These are phyloP conservation scores for Wickerhamiella sorbophila DNA, from an alignment of 805 yeast genomes.

Conservation along the genomic window DNA sequence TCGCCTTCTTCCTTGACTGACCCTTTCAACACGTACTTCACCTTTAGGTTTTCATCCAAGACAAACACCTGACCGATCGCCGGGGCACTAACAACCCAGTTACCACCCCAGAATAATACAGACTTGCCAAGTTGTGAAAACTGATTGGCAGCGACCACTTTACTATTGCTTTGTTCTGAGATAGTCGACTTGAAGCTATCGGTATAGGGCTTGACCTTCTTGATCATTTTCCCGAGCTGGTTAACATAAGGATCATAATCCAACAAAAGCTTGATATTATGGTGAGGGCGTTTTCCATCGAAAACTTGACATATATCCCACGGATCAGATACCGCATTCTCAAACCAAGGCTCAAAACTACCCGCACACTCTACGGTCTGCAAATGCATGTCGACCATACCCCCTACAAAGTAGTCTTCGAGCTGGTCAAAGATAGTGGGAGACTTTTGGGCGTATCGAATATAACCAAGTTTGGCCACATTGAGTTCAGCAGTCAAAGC, in stretches of 20 bases:
- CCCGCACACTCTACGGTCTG: constrained; percentile 30
- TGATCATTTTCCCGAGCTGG: neutral
- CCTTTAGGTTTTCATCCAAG: constrained; percentile 5
- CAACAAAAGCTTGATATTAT: neutral
- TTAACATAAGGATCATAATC: neutral
- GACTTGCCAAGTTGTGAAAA: constrained; percentile 11
- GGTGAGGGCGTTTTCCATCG: constrained; percentile 18
- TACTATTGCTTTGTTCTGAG: neutral
- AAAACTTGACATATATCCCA: constrained; percentile 26
- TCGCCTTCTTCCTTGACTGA: constrained; percentile 10
- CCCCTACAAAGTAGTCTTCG: constrained; percentile 40
- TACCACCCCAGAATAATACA: constrained; percentile 8
- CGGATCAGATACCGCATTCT: constrained; percentile 17
- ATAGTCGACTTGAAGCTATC: neutral
- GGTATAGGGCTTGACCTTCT: neutral
- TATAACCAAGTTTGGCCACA: constrained; percentile 22
- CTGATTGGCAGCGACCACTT: neutral
- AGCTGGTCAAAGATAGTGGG: constrained; percentile 32
- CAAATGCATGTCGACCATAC: constrained; percentile 33
- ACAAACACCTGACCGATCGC: constrained; percentile 12
- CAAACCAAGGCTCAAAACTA: constrained; percentile 31
- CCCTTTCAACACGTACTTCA: constrained; percentile 4
- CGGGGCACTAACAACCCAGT: constrained; percentile 14
- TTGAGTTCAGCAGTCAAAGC: constrained; percentile 36
- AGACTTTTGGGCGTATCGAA: constrained; percentile 27